These are phyloP conservation scores for Eragrostis curvula DNA, from an alignment of 176 grass and related monocot genomes.

Conservation along the genomic window DNA sequence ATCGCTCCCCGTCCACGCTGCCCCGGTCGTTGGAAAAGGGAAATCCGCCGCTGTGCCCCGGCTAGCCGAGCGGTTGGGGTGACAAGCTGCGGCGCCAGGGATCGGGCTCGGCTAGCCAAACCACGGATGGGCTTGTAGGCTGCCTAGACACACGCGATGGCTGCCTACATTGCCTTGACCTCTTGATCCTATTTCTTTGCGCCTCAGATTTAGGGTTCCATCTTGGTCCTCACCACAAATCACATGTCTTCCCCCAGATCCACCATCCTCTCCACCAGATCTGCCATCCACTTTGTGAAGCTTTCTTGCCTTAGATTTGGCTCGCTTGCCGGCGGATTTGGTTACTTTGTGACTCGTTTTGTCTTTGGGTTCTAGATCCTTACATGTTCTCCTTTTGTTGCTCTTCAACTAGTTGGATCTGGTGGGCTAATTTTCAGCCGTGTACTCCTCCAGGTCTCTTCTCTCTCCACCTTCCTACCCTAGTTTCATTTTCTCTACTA, in stretches of 20 bases:
- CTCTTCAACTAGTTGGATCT: background rate
- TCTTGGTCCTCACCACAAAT: background rate
- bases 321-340: background rate
- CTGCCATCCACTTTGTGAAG: background rate
- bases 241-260: too few species aligned
- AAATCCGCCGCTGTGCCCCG: too few species aligned
- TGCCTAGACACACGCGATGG: background rate
- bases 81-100: too few species aligned
- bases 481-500: background rate
- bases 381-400: background rate
- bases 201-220: background rate
- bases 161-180: background rate
- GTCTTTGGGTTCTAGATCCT: background rate
- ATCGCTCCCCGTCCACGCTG: too few species aligned
- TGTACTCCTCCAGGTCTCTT: background rate
- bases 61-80: too few species aligned
- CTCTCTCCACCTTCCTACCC: background rate
- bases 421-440: background rate
- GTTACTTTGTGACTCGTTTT: background rate
- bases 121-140: background rate
- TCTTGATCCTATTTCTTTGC: background rate
- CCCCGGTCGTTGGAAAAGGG: too few species aligned
- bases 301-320: background rate
- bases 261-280: background rate
- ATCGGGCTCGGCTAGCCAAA: too few species aligned